These are phyloP conservation scores for Buxus sempervirens DNA, from an alignment of 164 flowering plant species.

Conservation along the genomic window DNA sequence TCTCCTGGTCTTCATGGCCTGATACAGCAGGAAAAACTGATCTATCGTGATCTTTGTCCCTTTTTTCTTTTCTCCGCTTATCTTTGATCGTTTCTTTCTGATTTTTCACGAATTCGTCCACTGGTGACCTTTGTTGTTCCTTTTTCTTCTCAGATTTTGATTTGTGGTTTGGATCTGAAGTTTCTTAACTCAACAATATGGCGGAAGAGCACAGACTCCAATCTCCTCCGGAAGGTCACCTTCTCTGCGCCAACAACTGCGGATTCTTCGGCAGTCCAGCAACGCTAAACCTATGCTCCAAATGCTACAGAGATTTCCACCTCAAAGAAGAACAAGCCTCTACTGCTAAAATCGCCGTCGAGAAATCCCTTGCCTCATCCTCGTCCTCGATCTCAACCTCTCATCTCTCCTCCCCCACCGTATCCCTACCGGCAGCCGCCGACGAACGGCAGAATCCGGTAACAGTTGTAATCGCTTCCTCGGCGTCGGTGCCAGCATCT, in stretches of 20 bases:
- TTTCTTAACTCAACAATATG: conserved; percentile 23
- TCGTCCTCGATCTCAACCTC: conserved; percentile 13
- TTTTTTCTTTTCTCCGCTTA: too few species aligned
- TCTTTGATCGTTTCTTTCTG: too few species aligned
- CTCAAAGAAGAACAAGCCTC: conserved; percentile 52
- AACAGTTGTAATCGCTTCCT: background rate
- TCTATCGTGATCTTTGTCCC: too few species aligned
- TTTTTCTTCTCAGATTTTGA: too few species aligned
- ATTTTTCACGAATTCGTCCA: too few species aligned
- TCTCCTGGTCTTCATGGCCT: too few species aligned
- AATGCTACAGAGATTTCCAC: conserved; percentile 56
- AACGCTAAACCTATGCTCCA: conserved; percentile 66
- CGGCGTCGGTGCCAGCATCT: background rate
- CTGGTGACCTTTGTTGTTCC: too few species aligned
- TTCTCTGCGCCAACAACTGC: conserved; percentile 74
- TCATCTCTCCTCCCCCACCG: conserved; percentile 11
- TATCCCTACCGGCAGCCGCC: conserved; percentile 15
- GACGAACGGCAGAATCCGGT: background rate
- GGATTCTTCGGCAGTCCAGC: conserved; percentile 74
- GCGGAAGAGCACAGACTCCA: conserved; percentile 68
- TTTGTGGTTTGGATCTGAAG: too few species aligned
- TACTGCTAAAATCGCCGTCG: conserved; percentile 41
- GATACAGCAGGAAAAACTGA: too few species aligned
- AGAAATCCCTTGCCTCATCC: conserved; percentile 31
- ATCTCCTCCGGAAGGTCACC: conserved; percentile 60